phyloP scores from a whole-genome alignment of 2,329 filamentous ascomycete genomes.

The Pseudogymnoascus verrucosus region DNA sequence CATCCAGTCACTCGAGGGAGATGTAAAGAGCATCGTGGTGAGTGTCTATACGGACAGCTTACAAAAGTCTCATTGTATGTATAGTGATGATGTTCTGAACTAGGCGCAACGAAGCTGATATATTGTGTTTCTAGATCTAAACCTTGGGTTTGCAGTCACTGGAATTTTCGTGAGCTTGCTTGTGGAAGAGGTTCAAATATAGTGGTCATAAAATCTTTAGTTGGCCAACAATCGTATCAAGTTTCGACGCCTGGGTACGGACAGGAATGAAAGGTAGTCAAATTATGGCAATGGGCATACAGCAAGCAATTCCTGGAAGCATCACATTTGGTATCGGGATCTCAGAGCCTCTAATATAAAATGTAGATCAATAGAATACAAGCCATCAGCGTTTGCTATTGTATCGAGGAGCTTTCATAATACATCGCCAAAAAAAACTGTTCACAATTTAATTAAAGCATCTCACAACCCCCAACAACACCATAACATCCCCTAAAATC shows the following conservation, averaged over 20 bases:
- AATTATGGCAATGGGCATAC: background rate
- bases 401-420: background rate
- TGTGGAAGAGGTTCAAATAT: background rate
- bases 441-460: background rate
- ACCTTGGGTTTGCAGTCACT: background rate
- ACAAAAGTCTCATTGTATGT: background rate
- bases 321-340: background rate
- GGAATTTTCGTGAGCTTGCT: background rate
- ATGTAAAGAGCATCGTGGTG: background rate
- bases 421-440: too few species aligned
- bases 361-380: background rate
- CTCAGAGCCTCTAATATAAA: background rate
- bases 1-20: background rate
- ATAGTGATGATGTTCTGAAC: background rate
- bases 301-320: background rate
- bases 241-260: background rate
- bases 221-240: background rate
- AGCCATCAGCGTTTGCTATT: background rate
- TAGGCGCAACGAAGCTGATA: background rate
- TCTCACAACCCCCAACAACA: background rate
- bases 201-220: background rate
- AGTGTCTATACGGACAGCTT: background rate
- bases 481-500: background rate
- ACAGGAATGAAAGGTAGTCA: background rate
- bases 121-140: background rate